Base-by-base conservation (phyloP, 2,329 filamentous ascomycete species). In the Didymella keratinophila region DNA sequence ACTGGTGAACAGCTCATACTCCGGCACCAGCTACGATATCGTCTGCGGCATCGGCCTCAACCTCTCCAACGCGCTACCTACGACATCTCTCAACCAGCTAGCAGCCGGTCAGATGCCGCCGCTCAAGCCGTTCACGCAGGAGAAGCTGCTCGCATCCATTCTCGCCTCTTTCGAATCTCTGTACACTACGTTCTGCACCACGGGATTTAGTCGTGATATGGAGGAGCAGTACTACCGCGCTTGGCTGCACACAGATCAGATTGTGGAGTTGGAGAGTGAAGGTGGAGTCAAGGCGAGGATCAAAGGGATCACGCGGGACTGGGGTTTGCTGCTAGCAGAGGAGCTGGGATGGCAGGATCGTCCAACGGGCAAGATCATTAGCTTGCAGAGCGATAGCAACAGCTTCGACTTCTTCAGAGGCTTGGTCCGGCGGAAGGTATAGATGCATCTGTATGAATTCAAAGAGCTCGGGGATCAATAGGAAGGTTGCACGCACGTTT, bases 331-430 rank as follows among this genome's bases (percentile, higher is more conserved):
- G 64, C 83, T 89, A 64, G 95, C 89, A 0, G 91, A 97, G 76
- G 93, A 98, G 81, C 77, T 96, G 52, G 89, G 88, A 2, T 85
- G 82, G 75, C 85, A 89, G 58, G 92, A 92, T 62, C 82, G 88
- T 52, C 81, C 83, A 2, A 97, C 91, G 0, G 93, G 94, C 0
- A 90, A 85, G 77, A 81, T 89, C 48, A 94, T 90, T 85, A 87
- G 89, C 68, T 78, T 99, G 78, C 93, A 97, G 81, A 97, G 93
- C 76, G 95, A 99, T 76, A 92, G 93, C 74, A 99, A 99, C 72
- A 97, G 93, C 76, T 99, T 99, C 80, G 95, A 99, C 78, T 99
- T 97, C 76, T 96, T 97, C 80, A 91, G 86, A 72, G 95, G 95
- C 0, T 73, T 99, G 69, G 81, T 99, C 20, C 92, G 87, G 80